Base-by-base conservation (phyloP, 129 eudicot species). In the Rutidosis leptorrhynchoides region DNA sequence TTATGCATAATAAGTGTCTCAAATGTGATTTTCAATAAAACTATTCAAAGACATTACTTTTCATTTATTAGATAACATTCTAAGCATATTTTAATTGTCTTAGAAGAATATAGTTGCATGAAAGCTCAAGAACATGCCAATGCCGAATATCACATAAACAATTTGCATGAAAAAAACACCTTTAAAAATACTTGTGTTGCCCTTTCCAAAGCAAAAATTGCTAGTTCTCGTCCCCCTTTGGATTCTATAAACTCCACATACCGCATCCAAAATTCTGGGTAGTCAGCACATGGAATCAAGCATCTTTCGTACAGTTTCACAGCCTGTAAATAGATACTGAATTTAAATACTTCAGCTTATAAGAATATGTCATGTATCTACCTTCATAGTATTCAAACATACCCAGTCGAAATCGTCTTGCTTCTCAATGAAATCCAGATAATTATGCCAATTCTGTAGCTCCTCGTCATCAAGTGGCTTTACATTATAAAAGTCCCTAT, bases 241-340 rank as follows among this genome's bases (percentile, higher is more conserved):
- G 84, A 74, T 76, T 92, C 91, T 87, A 85, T 82, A 46, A 81
- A 85, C 58, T 92, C 98, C 68, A 85, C 95, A 82, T 92, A 92
- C 8, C 98, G 96, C 87, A 88, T 85, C 98, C 98, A 92, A 69
- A 88, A 92, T 75, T 92, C 98, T 51, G 96, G 91, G 78, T 88
- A 92, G 57, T 72, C 75, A 62, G 98, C 96, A 85, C 98, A 92
- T 5, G 95, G 73, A 43, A 92, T 85, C 81, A 92, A 82, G 83
- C 96, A 92, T 82, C 95, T 85, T 71, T 88, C 98, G 37, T 88
- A 88, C 37, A 88, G 69, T 68, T 82, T 83, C 76, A 92, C 87
- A 37, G 85, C 90, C 98, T 92, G 85, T 67, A 82, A 74, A 57
- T 56, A 77, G 68, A 72, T 26, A 62, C 33, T 40, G 59, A 37